Evolutionary conservation across 352 stramenopile genomes (phyloP), one percentile per base, ranked within the genome.

Genomic region (Phytopythium litorale): DNA sequence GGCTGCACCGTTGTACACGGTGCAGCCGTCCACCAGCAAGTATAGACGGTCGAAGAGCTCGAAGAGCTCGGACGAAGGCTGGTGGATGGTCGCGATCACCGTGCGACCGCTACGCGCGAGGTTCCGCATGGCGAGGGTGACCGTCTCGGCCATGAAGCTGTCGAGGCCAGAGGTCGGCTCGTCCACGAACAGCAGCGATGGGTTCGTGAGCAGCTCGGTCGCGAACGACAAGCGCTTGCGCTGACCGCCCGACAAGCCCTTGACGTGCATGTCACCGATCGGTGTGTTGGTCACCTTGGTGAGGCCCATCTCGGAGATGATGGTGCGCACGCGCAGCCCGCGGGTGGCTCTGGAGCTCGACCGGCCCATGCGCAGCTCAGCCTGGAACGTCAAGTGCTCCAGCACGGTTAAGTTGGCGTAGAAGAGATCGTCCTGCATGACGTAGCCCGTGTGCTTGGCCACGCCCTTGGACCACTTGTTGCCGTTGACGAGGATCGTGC

Each of bases 381-480:
- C 87, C 12, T 87, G 75, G 73, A 96, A 96, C n/a, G 64, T 78
- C 19, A 96, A 62, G 56, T 93, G 85, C 75, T 96, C 88, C 53
- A 84, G 60, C 2, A 96, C 87, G 8, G 90, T 97, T 19, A 97
- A 64, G 63, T 89, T 92, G 25, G 68, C 68, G 48, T 94, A 72
- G 38, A 97, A 75, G 32, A 97, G 72, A 70, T 97, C 89, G 60
- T 97, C 89, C 58, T 96, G 87, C 69, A 89, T 89, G 16, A 94
- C 81, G 60, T 93, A 94, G 56, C 63, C 71, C 46, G 72, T 61
- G 53, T 66, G 63, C 30, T 61, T 64, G n/a, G 63, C 67, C 18
- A 75, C 42, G 19, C 55, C 37, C 45, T 71, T 65, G 57, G 51
- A 70, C 72, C 72, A 79, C 28, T 48, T 49, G 37, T 67, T 62